Evolutionary conservation across 805 yeast species (phyloP).

Genomic region (Candida tammaniensis): DNA sequence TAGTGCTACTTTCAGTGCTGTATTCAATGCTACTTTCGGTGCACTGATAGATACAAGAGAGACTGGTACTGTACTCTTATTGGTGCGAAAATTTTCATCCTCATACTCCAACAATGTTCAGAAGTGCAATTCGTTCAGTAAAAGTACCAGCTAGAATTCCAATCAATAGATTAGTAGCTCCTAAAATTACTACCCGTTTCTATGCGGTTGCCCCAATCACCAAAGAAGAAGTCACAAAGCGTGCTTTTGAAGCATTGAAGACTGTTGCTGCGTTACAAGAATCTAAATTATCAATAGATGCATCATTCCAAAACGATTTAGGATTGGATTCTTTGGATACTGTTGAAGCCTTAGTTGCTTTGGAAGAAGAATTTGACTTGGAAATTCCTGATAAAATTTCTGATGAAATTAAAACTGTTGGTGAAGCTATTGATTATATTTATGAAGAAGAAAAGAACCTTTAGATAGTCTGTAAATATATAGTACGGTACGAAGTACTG

Average conservation of each 20-base stretch:
- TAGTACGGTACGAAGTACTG: no score
- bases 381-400: conserved; percentile 89
- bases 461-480: conserved; percentile 14
- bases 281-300: conserved; percentile 39
- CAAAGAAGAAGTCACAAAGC: conserved; percentile 74
- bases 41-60: no score
- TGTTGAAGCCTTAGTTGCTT: conserved; percentile 92
- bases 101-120: conserved; percentile 56
- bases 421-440: conserved; percentile 88
- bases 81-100: no score
- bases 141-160: conserved; percentile 9
- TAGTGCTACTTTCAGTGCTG: no score
- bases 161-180: conserved; percentile 21
- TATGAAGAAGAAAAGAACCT: conserved; percentile 55
- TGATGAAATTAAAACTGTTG: conserved; percentile 89
- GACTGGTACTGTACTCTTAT: no score
- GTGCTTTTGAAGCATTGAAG: conserved; percentile 78
- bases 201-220: conserved; percentile 67
- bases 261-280: conserved; percentile 48
- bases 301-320: conserved; percentile 66
- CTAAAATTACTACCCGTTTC: conserved; percentile 36
- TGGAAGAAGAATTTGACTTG: conserved; percentile 85
- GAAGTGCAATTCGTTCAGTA: conserved; percentile 48
- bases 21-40: no score
- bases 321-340: conserved; percentile 94